These are phyloP conservation scores for Vachellia collinsii DNA, from an alignment of 306 rosid species.

Conservation along the genomic window DNA sequence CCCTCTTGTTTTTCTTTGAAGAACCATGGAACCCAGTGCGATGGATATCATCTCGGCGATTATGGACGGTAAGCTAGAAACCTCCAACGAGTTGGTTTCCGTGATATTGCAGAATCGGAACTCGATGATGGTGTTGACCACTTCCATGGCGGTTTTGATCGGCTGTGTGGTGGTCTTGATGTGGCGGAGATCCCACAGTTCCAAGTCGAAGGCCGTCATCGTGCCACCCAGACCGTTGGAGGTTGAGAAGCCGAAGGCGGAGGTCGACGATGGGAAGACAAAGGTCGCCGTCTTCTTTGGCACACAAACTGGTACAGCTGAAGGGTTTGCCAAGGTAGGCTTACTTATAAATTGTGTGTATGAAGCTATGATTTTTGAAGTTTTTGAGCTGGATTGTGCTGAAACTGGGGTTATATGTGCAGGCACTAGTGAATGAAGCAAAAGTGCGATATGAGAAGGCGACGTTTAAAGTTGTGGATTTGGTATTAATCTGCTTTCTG, in stretches of 20 bases:
- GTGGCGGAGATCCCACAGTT: constrained; percentile 73
- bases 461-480: constrained; percentile 75
- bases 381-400: background rate
- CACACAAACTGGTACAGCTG: constrained; percentile 98
- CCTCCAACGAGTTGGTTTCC: constrained; percentile 55
- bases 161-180: constrained; percentile 79
- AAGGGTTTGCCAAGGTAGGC: constrained; percentile 92
- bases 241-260: constrained; percentile 50
- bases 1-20: background rate
- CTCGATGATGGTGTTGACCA: constrained; percentile 64
- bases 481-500: constrained; percentile 51
- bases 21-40: constrained; percentile 60
- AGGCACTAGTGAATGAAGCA: constrained; percentile 94
- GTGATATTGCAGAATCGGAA: constrained; percentile 74
- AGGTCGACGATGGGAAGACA: constrained; percentile 75
- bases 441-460: constrained; percentile 86
- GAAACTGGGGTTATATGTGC: background rate
- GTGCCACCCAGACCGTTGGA: constrained; percentile 58
- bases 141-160: constrained; percentile 82
- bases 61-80: constrained; percentile 72
- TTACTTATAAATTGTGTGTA: background rate
- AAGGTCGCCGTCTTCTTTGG: constrained; percentile 93
- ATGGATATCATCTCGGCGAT: constrained; percentile 87
- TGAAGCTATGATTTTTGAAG: background rate
- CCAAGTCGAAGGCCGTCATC: constrained; percentile 38